phyloP scores from a whole-genome alignment of 148 eudicot genomes.

The Fallopia convolvulus region DNA sequence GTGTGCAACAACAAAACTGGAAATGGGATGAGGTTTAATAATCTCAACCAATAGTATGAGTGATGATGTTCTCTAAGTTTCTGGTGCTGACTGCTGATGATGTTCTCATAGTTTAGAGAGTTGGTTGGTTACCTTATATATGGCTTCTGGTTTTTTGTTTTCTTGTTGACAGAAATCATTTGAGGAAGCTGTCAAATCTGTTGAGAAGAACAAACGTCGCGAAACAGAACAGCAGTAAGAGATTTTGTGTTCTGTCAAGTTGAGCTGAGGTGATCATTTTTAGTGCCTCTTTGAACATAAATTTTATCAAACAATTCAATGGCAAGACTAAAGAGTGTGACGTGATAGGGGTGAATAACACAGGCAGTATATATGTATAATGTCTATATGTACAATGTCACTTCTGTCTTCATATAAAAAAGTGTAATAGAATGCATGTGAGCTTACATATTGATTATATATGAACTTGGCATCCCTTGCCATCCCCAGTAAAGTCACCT shows the following conservation, averaged over 20 bases:
- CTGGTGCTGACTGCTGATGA: background rate
- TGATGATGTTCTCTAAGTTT: background rate
- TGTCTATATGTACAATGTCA: background rate
- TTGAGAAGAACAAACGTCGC: conserved; percentile 25
- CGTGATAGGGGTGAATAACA: background rate
- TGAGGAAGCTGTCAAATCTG: conserved; percentile 31
- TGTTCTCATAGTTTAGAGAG: background rate
- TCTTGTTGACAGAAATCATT: conserved; percentile 26
- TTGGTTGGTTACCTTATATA: background rate
- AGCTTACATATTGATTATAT: background rate
- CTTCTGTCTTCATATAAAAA: background rate
- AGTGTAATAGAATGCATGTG: background rate
- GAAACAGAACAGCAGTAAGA: background rate
- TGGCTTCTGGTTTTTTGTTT: background rate
- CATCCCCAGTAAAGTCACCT: background rate
- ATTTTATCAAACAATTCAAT: background rate
- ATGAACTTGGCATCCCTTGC: background rate
- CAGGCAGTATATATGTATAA: background rate
- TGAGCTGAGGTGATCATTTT: background rate
- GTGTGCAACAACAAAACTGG: background rate
- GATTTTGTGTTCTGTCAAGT: background rate
- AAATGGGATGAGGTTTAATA: background rate
- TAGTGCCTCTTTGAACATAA: background rate
- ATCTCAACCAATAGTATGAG: background rate
- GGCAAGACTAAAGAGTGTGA: background rate